A percentile compares a stretch with the other conserved stretches of the same genome.
These are phyloP conservation scores for Eruca vesicaria DNA, from an alignment of 441 rosid species.

Conservation along the genomic window DNA sequence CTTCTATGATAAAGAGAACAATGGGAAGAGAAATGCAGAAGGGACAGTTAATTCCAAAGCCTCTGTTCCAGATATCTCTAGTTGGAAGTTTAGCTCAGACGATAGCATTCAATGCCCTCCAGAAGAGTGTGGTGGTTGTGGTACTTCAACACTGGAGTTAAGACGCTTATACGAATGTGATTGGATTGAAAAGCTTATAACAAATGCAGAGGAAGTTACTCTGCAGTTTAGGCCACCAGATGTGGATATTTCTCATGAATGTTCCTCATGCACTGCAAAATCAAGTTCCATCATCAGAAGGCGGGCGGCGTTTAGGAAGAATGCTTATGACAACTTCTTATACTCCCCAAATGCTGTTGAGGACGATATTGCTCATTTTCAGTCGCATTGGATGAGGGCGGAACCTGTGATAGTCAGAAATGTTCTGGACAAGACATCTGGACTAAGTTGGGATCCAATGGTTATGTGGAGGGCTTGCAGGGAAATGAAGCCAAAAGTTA, in stretches of 20 bases:
- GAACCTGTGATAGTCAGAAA: conserved; percentile 79
- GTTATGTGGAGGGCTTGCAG: conserved; percentile 93
- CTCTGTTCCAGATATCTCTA: no score
- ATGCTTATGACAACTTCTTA: conserved; percentile 58
- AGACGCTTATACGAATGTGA: conserved; percentile 52
- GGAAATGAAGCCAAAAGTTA: conserved; percentile 31
- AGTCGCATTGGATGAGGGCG: conserved; percentile 70
- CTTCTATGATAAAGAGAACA: not conserved
- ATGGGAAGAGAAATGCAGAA: no score
- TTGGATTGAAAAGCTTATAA: conserved; percentile 52
- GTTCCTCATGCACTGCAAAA: conserved; percentile 9
- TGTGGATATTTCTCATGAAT: conserved; percentile 19
- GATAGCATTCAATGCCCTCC: conserved; percentile 77
- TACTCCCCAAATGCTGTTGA: conserved; percentile 54
- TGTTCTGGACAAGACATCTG: conserved; percentile 57
- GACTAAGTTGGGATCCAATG: conserved; percentile 96
- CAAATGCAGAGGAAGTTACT: conserved; percentile 36
- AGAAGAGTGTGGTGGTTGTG: conserved; percentile 74
- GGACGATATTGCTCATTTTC: conserved; percentile 55
- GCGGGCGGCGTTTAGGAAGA: conserved; percentile 61
- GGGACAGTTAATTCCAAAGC: no score
- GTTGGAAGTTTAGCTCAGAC: conserved; percentile 53
- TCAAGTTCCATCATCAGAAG: conserved; percentile 26
- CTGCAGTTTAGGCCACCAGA: conserved; percentile 30
- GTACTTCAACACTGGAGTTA: conserved; percentile 59